Conservation (phyloP, 2,329 filamentous ascomycete genomes). For the Daldinia sp. region DNA sequence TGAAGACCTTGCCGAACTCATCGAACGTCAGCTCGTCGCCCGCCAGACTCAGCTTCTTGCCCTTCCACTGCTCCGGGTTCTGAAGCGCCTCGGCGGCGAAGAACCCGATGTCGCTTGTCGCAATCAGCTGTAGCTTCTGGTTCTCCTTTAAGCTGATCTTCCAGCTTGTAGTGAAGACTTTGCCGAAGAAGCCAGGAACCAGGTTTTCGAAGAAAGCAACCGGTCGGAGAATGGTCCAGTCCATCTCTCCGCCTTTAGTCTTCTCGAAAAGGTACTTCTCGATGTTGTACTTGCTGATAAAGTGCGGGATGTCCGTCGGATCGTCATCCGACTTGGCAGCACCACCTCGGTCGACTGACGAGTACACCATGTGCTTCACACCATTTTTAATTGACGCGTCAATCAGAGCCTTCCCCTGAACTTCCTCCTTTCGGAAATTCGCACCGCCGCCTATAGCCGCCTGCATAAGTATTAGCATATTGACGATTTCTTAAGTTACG, state of each 20-base stretch:
- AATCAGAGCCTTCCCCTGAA: constrained; percentile 65
- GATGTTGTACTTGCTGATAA: constrained; percentile 66
- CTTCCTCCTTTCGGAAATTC: constrained; percentile 47
- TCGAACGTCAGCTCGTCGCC: constrained; percentile 52
- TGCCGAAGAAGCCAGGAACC: constrained; percentile 43
- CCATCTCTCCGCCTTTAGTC: constrained; percentile 44
- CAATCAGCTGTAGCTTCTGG: constrained; percentile 49
- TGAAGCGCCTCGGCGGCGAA: constrained; percentile 50
- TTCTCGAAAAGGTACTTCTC: constrained; percentile 65
- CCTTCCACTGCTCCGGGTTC: constrained; percentile 45
- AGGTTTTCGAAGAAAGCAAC: constrained; percentile 54
- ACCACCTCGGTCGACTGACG: constrained; percentile 67
- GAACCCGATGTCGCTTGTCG: constrained; percentile 50
- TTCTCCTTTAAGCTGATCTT: constrained; percentile 41
- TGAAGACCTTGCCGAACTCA: constrained; percentile 47
- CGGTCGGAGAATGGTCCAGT: constrained; percentile 51
- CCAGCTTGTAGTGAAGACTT: constrained; percentile 48
- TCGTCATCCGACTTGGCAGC: constrained; percentile 54
- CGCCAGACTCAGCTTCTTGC: constrained; percentile 49
- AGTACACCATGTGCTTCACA: constrained; percentile 68
- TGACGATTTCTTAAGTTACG: neutral
- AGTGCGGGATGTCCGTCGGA: constrained; percentile 66
- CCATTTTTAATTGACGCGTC: constrained; percentile 62
- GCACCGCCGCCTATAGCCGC: constrained; percentile 27
- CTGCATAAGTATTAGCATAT: constrained; percentile 6